Conservation (phyloP, 805 yeast genomes). For the Barnettozyma sucrosica region DNA sequence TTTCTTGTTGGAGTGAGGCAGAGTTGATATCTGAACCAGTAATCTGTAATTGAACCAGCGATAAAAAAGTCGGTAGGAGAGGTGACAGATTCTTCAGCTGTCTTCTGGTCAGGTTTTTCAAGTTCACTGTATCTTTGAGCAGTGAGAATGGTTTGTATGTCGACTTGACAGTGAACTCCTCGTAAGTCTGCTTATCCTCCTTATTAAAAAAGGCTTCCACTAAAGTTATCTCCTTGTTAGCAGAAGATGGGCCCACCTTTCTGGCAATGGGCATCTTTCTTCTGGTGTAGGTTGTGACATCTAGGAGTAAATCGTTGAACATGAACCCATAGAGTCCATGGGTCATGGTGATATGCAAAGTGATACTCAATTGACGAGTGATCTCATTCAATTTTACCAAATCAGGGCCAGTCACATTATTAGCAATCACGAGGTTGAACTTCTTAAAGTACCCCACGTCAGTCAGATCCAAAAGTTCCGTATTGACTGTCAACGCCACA, state of each 20-base stretch:
- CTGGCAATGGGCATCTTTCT: conserved; percentile 46
- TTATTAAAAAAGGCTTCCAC: conserved; percentile 30
- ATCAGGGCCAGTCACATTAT: conserved; percentile 47
- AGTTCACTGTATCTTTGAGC: conserved; percentile 25
- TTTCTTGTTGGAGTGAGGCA: conserved; percentile 27
- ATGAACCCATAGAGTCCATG: conserved; percentile 83
- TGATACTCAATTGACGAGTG: conserved; percentile 51
- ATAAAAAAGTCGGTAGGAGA: conserved; percentile 51
- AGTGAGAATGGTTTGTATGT: conserved; percentile 33
- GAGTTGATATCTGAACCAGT: conserved; percentile 20
- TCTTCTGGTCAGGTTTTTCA: conserved; percentile 26
- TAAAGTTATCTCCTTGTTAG: conserved; percentile 36
- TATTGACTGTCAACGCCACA: conserved; percentile 50
- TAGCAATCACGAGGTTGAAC: conserved; percentile 71
- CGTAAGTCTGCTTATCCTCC: conserved; percentile 31
- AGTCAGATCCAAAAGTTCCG: conserved; percentile 18
- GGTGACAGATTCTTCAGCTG: conserved; percentile 48
- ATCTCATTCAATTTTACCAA: conserved; percentile 44
- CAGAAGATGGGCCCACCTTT: conserved; percentile 42
- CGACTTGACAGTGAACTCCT: conserved; percentile 34
- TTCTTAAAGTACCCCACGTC: conserved; percentile 37
- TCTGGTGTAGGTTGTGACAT: conserved; percentile 48
- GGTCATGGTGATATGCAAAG: conserved; percentile 61
- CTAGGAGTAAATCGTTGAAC: conserved; percentile 69
- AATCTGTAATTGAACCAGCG: conserved; percentile 44